Base-by-base conservation (phyloP, 2,329 filamentous ascomycete genomes). In the Aspergillus terreus region DNA sequence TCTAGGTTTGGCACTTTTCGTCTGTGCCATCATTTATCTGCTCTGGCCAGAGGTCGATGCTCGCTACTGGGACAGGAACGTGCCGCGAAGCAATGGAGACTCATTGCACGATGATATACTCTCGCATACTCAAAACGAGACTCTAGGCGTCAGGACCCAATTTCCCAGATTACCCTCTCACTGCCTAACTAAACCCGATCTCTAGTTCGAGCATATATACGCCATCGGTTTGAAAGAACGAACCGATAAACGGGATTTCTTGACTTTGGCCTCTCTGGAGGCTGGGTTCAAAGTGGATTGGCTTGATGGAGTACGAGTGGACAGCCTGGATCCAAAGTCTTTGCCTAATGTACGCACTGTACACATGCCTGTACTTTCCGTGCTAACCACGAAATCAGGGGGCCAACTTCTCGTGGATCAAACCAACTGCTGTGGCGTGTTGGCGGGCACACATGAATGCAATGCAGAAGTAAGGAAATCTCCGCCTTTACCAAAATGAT, bases 191-290 rank as follows among this genome's bases (percentile, higher is more conserved):
- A 1, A 12, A 12, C 35, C 46, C 14, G 1, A 3, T 15, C 1
- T 44, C 6, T 46, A 70, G 68, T 77, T 78, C 54, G 64, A 77
- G 48, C 72, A 74, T 45, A 65, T 79, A 27, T 76, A 77, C 49
- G 72, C 75, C 21, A 67, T 81, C 43, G 72, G 74, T 4, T 63
- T 81, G 9, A 73, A 76, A 4, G 69, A 74, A 36, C 69, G 78
- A 33, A 73, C 71, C 4, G 78, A 81, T 59, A 78, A 78, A 56
- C 71, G 75, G 45, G 78, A 81, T 68, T 73, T 71, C 3, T 63
- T 81, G n/a, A 63, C 71, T 1, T 60, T 81, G 7, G 68, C 71
- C 4, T 68, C 73, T 38, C 64, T 71, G 0, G 51, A 77, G 32
- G 72, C 71, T 0, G 72, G 70, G 0, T 70, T 80, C 55, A 63